Conservation (phyloP, 106 monocot species). For the Narthecium ossifragum region DNA sequence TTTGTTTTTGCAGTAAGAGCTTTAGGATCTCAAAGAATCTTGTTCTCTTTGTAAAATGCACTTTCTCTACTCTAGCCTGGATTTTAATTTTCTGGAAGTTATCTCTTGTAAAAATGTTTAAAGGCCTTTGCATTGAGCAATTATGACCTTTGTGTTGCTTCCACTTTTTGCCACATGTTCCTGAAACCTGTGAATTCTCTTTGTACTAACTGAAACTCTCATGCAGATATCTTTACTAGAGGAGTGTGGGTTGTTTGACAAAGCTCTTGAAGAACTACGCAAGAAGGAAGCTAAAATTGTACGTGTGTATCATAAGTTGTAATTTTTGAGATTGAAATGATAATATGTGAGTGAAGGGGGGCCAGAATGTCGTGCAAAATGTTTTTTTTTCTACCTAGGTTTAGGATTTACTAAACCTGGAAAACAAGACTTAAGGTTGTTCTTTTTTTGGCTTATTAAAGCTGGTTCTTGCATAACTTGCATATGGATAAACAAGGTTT, state of each 20-base stretch:
- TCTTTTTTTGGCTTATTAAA: too few species aligned
- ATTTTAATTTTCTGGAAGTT: background rate
- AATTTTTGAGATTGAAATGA: too few species aligned
- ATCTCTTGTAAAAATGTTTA: too few species aligned
- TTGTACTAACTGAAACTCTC: background rate
- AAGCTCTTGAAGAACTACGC: conserved; percentile 82
- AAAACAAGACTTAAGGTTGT: too few species aligned
- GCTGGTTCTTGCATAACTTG: too few species aligned
- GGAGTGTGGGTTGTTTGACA: conserved; percentile 74
- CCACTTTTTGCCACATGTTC: background rate
- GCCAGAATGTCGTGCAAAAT: too few species aligned
- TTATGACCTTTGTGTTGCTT: background rate
- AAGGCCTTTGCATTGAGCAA: too few species aligned
- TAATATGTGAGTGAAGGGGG: too few species aligned
- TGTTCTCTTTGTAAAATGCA: background rate
- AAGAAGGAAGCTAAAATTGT: conserved; percentile 90
- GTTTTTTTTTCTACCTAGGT: too few species aligned
- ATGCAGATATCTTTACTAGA: conserved; percentile 89
- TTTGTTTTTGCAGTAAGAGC: background rate
- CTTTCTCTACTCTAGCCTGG: background rate
- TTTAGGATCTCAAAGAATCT: background rate
- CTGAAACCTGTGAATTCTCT: background rate
- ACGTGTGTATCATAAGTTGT: conserved; percentile 26
- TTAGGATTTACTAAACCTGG: too few species aligned
- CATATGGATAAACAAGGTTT: too few species aligned